Conservation (phyloP, 2,329 filamentous ascomycete species). For the Claviceps paspali region DNA sequence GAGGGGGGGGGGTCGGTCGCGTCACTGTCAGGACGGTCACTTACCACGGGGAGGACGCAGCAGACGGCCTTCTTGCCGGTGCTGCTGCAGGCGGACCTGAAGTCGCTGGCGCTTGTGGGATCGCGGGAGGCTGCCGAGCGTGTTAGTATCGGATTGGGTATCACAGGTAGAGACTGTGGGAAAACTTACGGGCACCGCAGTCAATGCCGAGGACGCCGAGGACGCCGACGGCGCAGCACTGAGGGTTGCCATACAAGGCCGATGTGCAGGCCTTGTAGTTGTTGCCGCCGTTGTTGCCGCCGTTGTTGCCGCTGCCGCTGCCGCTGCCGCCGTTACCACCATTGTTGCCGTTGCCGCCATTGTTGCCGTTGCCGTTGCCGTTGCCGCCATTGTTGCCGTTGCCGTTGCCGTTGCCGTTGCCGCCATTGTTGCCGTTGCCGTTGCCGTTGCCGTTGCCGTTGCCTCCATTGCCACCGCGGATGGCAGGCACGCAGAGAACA, state of each 20-base stretch:
- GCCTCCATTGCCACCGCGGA: neutral
- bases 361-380: neutral
- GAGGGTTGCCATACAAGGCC: conserved; percentile 15
- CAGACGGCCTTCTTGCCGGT: conserved; percentile 1
- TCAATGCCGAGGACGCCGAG: conserved; percentile 31
- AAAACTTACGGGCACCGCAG: conserved; percentile 17
- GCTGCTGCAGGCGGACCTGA: conserved; percentile 4
- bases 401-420: neutral
- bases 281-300: neutral
- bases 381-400: neutral
- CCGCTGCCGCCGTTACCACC: neutral
- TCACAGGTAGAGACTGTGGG: too few relatives aligned
- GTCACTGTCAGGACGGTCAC: neutral
- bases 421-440: neutral
- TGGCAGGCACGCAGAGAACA: neutral
- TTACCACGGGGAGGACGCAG: conserved; percentile 7
- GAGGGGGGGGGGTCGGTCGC: too few relatives aligned
- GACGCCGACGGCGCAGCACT: conserved; percentile 34
- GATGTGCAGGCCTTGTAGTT: conserved; percentile 8
- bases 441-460: neutral
- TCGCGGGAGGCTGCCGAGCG: neutral
- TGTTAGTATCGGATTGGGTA: too few relatives aligned
- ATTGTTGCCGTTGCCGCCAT: neutral
- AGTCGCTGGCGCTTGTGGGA: conserved; percentile 1
- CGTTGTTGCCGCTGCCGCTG: neutral